phyloP scores from a whole-genome alignment of 192 early-diverging fungal species.

The Obelidium mucronatum region DNA sequence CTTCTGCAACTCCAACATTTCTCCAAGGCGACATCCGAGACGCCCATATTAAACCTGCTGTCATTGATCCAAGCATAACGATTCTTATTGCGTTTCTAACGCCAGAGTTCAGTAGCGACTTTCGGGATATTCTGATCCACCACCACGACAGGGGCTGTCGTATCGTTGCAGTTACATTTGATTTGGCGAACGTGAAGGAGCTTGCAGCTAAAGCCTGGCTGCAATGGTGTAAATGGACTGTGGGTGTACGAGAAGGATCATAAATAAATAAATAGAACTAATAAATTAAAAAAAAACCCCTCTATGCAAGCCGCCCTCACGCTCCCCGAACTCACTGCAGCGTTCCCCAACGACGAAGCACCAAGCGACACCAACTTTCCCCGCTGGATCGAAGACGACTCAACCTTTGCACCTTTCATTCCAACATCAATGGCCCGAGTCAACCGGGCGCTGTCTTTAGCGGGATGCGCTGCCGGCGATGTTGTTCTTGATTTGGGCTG shows the following conservation, averaged over 20 bases:
- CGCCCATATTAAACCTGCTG: not conserved
- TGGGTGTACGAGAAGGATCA: slow-evolving; percentile 15
- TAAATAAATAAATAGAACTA: not conserved
- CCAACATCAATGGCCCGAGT: slow-evolving; percentile 64
- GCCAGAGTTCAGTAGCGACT: slow-evolving; percentile 13
- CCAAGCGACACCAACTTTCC: slow-evolving; percentile 54
- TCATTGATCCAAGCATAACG: not conserved
- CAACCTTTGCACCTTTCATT: slow-evolving; percentile 61
- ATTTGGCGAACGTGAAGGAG: slow-evolving; percentile 14
- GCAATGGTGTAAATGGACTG: not conserved
- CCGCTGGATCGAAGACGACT: slow-evolving; percentile 62
- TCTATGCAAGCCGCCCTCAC: too few relatives aligned
- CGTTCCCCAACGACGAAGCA: slow-evolving; percentile 12
- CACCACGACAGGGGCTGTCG: not conserved
- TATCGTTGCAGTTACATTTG: slow-evolving; percentile 19
- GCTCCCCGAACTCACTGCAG: not conserved
- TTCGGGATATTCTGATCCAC: slow-evolving; percentile 1
- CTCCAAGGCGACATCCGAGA: slow-evolving; percentile 5
- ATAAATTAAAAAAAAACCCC: too few relatives aligned
- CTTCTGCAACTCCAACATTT: too few relatives aligned
- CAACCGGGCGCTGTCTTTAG: slow-evolving; percentile 55
- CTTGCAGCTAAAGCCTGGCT: not conserved
- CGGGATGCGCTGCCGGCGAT: slow-evolving; percentile 44
- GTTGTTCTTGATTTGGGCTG: slow-evolving; percentile 64
- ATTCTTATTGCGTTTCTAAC: slow-evolving; percentile 16